These are phyloP conservation scores for Daedaleopsis sinensis DNA, from an alignment of 768 basidiomycete genomes.

Conservation along the genomic window DNA sequence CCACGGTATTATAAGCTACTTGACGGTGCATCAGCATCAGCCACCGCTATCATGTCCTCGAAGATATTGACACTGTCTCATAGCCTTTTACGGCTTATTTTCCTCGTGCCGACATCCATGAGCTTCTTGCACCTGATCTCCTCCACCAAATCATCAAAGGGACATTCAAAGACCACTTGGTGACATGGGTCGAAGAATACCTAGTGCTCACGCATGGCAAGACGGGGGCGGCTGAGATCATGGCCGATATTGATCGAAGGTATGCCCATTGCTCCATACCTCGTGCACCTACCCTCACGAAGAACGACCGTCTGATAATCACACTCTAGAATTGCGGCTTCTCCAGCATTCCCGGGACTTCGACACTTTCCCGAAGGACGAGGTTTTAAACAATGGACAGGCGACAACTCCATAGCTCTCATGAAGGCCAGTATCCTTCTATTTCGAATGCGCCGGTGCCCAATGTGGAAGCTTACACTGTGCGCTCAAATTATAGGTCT, in stretches of 20 bases:
- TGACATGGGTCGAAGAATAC: constrained; percentile 25
- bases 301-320: not conserved
- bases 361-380: constrained; percentile 27
- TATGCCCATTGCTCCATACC: no score
- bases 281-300: no score
- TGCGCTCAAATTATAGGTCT: no score
- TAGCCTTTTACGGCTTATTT: constrained; percentile 26
- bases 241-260: constrained; percentile 24
- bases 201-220: constrained; percentile 5
- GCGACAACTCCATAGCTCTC: constrained; percentile 30
- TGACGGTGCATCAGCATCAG: no score
- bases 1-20: constrained; percentile 9
- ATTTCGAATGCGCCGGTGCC: no score
- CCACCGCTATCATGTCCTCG: no score
- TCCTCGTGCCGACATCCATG: constrained; percentile 27
- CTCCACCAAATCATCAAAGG: constrained; percentile 31
- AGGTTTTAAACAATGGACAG: constrained; percentile 32
- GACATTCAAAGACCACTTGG: constrained; percentile 29
- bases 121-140: constrained; percentile 23
- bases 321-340: constrained; percentile 8
- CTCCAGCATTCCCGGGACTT: constrained; percentile 24
- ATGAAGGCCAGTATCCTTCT: constrained; percentile 29
- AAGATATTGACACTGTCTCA: no score
- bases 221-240: constrained; percentile 2
- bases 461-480: no score